These are phyloP conservation scores for Agarophyton chilense DNA, from an alignment of 23 red algal species.

Conservation along the genomic window DNA sequence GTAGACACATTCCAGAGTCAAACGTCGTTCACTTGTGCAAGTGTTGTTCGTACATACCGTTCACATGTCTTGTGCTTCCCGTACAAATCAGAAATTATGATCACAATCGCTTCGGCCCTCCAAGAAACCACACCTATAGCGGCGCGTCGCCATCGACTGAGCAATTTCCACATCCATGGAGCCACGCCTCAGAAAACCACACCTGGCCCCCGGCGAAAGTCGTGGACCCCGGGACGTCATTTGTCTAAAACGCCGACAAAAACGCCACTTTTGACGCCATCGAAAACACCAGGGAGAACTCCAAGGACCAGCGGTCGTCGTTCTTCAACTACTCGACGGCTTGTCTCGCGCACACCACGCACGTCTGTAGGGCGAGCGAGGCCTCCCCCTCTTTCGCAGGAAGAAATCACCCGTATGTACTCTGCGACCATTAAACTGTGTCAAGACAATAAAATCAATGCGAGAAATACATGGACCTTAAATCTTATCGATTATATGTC, in stretches of 20 bases:
- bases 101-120: background rate
- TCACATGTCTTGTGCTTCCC: no score
- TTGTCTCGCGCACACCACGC: background rate
- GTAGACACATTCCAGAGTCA: no score
- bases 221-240: background rate
- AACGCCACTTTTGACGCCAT: background rate
- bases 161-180: conserved; percentile 13
- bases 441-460: conserved; percentile 91
- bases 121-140: background rate
- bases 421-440: conserved; percentile 91
- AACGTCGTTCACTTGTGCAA: no score
- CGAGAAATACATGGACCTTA: conserved; percentile 92
- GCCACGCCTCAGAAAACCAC: background rate
- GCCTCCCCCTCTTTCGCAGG: conserved; percentile 32
- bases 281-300: background rate
- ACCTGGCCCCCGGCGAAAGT: background rate
- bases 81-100: background rate
- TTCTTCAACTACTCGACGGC: background rate
- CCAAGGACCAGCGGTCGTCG: background rate
- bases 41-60: no score
- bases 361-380: background rate
- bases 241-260: background rate
- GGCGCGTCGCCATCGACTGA: background rate
- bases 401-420: conserved; percentile 85
- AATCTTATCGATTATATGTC: conserved; percentile 94